Base-by-base conservation (phyloP, 2,329 filamentous ascomycete genomes). In the Aspergillus latus region DNA sequence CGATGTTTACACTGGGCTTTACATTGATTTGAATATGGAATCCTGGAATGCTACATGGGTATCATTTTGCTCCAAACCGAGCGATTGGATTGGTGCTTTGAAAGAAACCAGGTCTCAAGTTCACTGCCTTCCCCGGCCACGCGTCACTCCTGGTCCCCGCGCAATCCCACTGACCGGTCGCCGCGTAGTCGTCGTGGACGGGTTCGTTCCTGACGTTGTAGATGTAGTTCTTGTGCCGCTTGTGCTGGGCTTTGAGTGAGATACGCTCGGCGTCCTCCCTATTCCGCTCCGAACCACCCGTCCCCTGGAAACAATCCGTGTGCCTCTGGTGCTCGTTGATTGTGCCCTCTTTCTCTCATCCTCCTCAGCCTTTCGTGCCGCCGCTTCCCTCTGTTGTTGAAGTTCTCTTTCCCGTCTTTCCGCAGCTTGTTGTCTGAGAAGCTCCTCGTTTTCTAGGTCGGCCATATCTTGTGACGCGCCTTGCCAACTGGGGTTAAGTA, bases 401-500 rank as follows among this genome's bases (percentile, higher is more conserved):
- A 94, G 88, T 68, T 96, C 92, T 2, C 83, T 83, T 45, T 87
- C 88, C 49, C 85, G 84, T 58, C 90, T 83, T 73, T 95, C 88
- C 1, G 86, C 88, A 45, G 89, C 90, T 65, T 91, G 87, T 68
- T 90, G 88, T 66, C 84, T 86, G 59, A 87, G 78, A 10, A 86
- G 72, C 2, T 86, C 86, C 70, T 97, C 93, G 52, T 86, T 87
- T 73, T 97, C 93, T 54, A 92, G 84, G 59, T 96, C 91, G n/a
- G 85, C 81, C 39, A 96, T 75, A 74, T 99, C 94, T 68, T 92
- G 86, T 4, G 85, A 89, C 29, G 92, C 89, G 55, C 94, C 94
- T 69, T 93, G 88, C 92, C 93, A 99, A 57, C 85, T 81, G 1
- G 91, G 89, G 68, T 96, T 89, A 45, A 97, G 81, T 44, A 99